A percentile compares a stretch with the other conserved stretches of the same genome.
phyloP scores from a whole-genome alignment of 176 grass and related monocot species.

The Hsuehochloa calcarea region DNA sequence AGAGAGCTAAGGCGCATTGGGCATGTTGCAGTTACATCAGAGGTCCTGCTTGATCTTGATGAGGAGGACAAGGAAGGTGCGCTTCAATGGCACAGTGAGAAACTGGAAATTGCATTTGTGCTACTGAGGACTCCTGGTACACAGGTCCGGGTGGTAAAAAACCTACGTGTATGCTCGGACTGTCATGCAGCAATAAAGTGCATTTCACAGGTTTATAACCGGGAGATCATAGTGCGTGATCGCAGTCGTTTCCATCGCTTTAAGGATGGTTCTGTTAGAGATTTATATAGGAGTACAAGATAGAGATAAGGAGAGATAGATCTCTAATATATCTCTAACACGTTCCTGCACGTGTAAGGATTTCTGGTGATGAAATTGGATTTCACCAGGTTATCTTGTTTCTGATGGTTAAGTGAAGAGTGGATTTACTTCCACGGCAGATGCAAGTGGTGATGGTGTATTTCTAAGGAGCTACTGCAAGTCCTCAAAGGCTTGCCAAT shows the following conservation, averaged over 20 bases:
- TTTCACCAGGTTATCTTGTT: too few relatives aligned
- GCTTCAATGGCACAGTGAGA: slow-evolving; percentile 73
- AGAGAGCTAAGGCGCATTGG: slow-evolving; percentile 51
- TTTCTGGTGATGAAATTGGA: slow-evolving; percentile 63
- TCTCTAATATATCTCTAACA: too few relatives aligned
- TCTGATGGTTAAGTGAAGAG: background rate
- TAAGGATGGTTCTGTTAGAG: too few relatives aligned
- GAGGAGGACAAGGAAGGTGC: slow-evolving; percentile 70
- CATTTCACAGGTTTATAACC: slow-evolving; percentile 50
- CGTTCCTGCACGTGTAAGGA: slow-evolving; percentile 60
- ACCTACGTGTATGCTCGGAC: slow-evolving; percentile 59
- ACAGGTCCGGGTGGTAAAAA: slow-evolving; percentile 60
- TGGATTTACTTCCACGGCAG: background rate
- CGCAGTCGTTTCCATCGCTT: slow-evolving; percentile 67
- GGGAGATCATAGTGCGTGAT: slow-evolving; percentile 68
- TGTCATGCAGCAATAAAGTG: slow-evolving; percentile 61
- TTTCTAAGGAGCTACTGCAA: background rate
- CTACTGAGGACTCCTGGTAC: slow-evolving; percentile 55
- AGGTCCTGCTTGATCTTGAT: slow-evolving; percentile 67
- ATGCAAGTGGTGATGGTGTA: background rate
- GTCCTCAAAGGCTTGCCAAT: background rate
- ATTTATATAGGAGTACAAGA: too few relatives aligned
- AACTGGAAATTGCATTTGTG: slow-evolving; percentile 60
- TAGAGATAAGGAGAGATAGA: too few relatives aligned
- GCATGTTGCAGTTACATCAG: slow-evolving; percentile 45